These are phyloP conservation scores for Pseudozyma thailandica DNA, from an alignment of 1,284 basidiomycete species.

Conservation along the genomic window DNA sequence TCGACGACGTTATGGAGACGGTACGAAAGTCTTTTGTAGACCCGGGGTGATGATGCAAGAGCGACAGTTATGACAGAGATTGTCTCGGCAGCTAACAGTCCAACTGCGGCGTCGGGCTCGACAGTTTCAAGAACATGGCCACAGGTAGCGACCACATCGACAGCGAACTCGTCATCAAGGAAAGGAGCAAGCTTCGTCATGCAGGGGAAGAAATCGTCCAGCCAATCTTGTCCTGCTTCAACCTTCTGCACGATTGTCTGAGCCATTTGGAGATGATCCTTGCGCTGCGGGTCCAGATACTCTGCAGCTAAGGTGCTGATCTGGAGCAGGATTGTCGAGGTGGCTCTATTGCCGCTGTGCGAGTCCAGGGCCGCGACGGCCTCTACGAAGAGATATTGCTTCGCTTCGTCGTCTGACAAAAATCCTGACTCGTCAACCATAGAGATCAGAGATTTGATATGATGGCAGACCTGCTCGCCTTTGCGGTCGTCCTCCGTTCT, in stretches of 20 bases:
- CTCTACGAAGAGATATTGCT: conserved; percentile 24
- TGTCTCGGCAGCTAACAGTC: conserved; percentile 11
- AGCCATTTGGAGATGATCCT: conserved; percentile 16
- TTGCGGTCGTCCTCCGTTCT: conserved; percentile 6
- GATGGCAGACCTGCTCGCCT: not conserved
- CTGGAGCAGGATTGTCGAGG: conserved; percentile 1
- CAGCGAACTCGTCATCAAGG: conserved; percentile 5
- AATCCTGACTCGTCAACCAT: conserved; percentile 13
- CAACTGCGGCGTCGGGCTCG: conserved; percentile 1
- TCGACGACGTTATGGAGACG: conserved; percentile 7
- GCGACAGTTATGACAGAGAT: conserved; percentile 9
- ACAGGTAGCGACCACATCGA: conserved; percentile 5
- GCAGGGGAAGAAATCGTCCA: conserved; percentile 4
- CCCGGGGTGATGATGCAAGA: not conserved
- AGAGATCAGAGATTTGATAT: conserved; percentile 15
- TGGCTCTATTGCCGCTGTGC: too few species aligned
- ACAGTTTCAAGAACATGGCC: conserved; percentile 1
- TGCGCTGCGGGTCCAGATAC: conserved; percentile 24
- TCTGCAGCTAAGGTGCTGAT: conserved; percentile 18
- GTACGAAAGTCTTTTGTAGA: conserved; percentile 1
- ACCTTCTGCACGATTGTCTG: not conserved
- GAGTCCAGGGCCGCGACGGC: conserved; percentile 5
- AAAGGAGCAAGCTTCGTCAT: conserved; percentile 23
- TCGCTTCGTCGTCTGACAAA: conserved; percentile 13
- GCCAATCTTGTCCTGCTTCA: not conserved